phyloP scores from a whole-genome alignment of 257 asterid genomes.

The Solanum chilense region DNA sequence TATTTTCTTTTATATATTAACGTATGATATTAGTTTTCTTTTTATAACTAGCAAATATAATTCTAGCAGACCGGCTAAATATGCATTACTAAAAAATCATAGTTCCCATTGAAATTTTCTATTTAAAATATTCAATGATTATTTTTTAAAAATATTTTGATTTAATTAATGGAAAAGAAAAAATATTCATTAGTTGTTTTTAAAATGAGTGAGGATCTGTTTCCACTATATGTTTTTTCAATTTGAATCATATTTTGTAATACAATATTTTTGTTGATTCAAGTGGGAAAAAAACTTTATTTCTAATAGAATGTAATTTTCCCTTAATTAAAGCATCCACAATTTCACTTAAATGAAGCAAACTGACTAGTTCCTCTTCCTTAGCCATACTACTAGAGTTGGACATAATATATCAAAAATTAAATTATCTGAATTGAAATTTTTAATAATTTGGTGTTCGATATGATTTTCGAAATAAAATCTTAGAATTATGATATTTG shows the following conservation, averaged over 20 bases:
- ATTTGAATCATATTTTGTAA: not conserved
- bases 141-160: too few relatives aligned
- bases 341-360: not conserved
- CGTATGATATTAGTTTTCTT: not conserved
- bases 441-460: too few relatives aligned
- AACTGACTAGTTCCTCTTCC: not conserved
- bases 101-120: too few relatives aligned
- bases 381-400: not conserved
- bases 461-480: too few relatives aligned
- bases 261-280: not conserved
- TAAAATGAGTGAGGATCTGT: too few relatives aligned
- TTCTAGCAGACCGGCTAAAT: not conserved
- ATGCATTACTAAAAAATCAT: not conserved
- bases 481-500: too few relatives aligned
- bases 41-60: not conserved
- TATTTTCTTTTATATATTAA: not conserved
- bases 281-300: not conserved
- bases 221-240: too few relatives aligned
- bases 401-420: too few relatives aligned
- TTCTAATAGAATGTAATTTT: not conserved
- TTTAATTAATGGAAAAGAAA: too few relatives aligned
- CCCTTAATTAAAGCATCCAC: not conserved
- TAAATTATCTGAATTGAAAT: too few relatives aligned
- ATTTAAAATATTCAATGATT: too few relatives aligned
- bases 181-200: too few relatives aligned